Evolutionary conservation across 176 grass and related monocot species (phyloP), one percentile per base, ranked within the genome.

Genomic region (Alloteropsis semialata): DNA sequence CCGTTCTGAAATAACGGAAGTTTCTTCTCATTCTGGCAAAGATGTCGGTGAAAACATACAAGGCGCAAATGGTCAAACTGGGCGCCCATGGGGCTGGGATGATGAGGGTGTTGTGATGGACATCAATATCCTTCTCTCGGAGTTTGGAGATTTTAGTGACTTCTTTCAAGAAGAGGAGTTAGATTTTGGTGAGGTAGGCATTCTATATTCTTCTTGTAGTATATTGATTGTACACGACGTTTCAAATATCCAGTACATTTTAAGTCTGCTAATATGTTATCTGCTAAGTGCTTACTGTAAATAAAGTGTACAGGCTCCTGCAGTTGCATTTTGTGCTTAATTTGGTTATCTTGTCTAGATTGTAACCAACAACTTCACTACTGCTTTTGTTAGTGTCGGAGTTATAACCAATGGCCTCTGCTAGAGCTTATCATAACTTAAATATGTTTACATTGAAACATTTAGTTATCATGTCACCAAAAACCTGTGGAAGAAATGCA

Each of bases 141-240:
- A 98, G 65, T 95, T 98, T 88, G 96, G 96, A 86, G 93, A 93
- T 87, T 98, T 95, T 76, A 92, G 87, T 27, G 93, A 94, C 54
- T 98, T 98, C 78, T 98, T 98, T 78, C 89, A 93, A 86, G 84
- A 83, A 75, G 93, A 93, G 42, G 72, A 88, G 41, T 60, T 93
- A 76, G 81, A 84, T 84, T 95, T 98, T 86, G 96, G 96, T 76
- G 96, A 98, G 85, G 96, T 98, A 93, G 75, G 86, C 22, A 48
- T 75, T 43, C 59, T 84, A 46, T 89, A 60, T 51, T 69, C 69
- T 59, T 84, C 54, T 55, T 64, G 36, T 77, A 25, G 39, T 44
- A 54, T 24, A 8, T 55, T 11, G 43, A 45, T 45, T 45, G 17
- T 34, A 73, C 43, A 48, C 39, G 19, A 12, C 12, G 43, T 69